These are phyloP conservation scores for Calonectria hawksworthii DNA, from an alignment of 2,329 filamentous ascomycete species.

Conservation along the genomic window DNA sequence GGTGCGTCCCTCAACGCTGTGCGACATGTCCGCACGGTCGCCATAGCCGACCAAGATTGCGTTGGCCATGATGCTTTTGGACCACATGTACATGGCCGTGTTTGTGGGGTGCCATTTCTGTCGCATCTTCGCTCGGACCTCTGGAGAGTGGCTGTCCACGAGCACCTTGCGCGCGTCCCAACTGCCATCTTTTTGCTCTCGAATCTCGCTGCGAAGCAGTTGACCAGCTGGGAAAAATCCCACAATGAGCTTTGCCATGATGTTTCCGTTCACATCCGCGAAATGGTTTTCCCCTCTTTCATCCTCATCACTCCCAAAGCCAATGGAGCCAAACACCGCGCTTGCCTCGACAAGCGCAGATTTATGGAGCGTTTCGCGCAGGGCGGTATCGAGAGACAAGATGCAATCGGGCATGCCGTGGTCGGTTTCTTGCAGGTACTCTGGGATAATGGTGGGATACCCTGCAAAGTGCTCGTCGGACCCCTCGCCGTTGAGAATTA, in stretches of 20 bases:
- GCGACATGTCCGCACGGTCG: not conserved
- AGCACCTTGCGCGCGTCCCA: not conserved
- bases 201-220: not conserved
- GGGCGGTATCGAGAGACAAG: not conserved
- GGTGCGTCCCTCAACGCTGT: not conserved
- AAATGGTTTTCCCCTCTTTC: no score
- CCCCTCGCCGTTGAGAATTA: not conserved
- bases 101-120: not conserved
- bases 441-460: not conserved
- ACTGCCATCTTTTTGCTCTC: not conserved
- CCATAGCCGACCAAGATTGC: not conserved
- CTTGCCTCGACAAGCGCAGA: not conserved
- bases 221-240: no score
- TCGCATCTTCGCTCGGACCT: not conserved
- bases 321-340: not conserved
- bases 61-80: not conserved
- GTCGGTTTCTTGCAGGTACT: not conserved
- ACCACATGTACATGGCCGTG: constrained; percentile 6
- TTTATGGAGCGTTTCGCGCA: not conserved
- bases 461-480: constrained; percentile 13
- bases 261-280: not conserved
- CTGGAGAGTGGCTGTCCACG: not conserved
- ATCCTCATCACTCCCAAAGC: no score
- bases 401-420: not conserved
- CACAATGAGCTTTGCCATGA: not conserved